Percentiles rank a stretch among this genome's conserved stretches.
Evolutionary conservation across 2,329 filamentous ascomycete species (phyloP).

Genomic region (Monosporascus sp.): DNA sequence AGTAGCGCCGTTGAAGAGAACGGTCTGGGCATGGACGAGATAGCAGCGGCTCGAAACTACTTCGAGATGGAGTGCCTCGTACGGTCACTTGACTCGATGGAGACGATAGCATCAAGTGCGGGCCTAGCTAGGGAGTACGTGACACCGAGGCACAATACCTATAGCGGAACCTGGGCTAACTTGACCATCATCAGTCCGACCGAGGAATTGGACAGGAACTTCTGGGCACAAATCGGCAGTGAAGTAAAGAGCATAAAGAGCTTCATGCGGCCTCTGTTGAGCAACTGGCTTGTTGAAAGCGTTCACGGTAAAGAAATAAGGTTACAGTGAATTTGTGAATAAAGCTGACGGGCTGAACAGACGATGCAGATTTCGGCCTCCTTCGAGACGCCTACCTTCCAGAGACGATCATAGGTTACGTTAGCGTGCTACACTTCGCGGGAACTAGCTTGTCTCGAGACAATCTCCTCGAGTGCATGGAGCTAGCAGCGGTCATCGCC

Average conservation of each 20-base stretch:
- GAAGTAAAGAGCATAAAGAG: slow-evolving; percentile 50
- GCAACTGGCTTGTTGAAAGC: slow-evolving; percentile 55
- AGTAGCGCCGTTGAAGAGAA: slow-evolving; percentile 26
- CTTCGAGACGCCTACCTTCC: slow-evolving; percentile 79
- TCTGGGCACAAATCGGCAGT: slow-evolving; percentile 49
- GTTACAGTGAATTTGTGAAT: neutral
- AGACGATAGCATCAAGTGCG: slow-evolving; percentile 57
- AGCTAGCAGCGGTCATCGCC: slow-evolving; percentile 71
- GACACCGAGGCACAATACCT: neutral
- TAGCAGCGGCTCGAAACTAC: slow-evolving; percentile 54
- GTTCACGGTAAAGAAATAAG: slow-evolving; percentile 45
- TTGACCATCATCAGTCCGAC: slow-evolving; percentile 23
- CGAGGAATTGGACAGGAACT: slow-evolving; percentile 34
- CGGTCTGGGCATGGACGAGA: slow-evolving; percentile 33
- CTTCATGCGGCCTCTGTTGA: slow-evolving; percentile 56
- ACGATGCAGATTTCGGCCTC: slow-evolving; percentile 54
- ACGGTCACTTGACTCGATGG: slow-evolving; percentile 60
- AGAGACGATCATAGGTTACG: slow-evolving; percentile 78
- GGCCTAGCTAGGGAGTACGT: slow-evolving; percentile 49
- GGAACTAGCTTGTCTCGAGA: slow-evolving; percentile 71
- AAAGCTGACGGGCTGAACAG: slow-evolving; percentile 24
- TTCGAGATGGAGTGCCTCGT: slow-evolving; percentile 66
- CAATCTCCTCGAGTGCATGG: slow-evolving; percentile 78
- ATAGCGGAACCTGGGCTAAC: slow-evolving; percentile 20
- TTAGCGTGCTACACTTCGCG: slow-evolving; percentile 73